Evolutionary conservation across 805 yeast species (phyloP), one percentile per base, ranked within the genome.

Genomic region (Allodekkera sacchari): DNA sequence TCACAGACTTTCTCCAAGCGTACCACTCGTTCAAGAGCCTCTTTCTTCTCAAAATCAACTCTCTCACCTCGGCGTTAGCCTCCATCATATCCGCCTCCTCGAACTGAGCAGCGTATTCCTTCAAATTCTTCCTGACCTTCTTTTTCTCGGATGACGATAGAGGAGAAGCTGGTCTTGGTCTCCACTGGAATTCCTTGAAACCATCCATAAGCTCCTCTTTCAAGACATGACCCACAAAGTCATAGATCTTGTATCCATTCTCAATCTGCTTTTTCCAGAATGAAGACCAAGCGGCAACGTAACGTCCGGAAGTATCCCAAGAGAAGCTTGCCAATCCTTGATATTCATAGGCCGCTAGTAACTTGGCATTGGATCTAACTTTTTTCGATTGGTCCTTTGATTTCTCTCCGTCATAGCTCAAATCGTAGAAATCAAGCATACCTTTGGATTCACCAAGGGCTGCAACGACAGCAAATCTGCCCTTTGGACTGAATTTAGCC

Each of bases 281-380:
- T 14, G 95, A 81, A 6, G 96, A 84, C 84, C 89, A 83, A 13
- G 81, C 83, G 30, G 89, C 80, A 33, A 89, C 66, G 56, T 68
- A 87, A 61, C 97, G 74, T 46, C 98, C 98, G 31, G 95, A 80
- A 36, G 95, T 89, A 59, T 92, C 98, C 98, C 98, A 92, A 32
- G 77, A 66, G 39, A 87, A 52, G 53, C 81, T 83, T 31, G 95
- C 81, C 61, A 87, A 71, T 40, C 95, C 94, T 34, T 72, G 67
- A 52, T 68, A 82, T 45, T 74, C 77, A 42, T 77, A 77, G 23
- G 70, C 61, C 37, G 71, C 74, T 41, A 89, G 61, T 47, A 69
- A 67, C 52, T 75, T 74, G 39, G 80, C 66, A 43, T 72, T 73
- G 26, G 77, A 74, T 12, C 64, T 58, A 21, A 71, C 73, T 34